Percentiles rank a stretch among this genome's conserved stretches.
Conservation (phyloP, 2,329 filamentous ascomycete genomes). For the Pseudocercospora vitis region DNA sequence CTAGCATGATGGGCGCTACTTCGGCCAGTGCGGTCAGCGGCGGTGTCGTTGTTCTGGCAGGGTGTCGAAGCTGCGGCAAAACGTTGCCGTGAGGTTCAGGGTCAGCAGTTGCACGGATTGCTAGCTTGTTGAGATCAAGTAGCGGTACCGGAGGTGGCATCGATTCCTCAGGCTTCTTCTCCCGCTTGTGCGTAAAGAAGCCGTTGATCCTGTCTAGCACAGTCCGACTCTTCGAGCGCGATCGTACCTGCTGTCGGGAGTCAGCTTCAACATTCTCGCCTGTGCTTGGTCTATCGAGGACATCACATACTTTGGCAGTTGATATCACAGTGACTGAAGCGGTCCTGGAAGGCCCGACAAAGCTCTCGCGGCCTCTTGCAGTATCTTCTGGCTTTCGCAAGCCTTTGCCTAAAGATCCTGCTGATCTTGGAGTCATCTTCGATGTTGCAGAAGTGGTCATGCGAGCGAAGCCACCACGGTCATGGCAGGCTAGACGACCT, state of each 20-base stretch:
- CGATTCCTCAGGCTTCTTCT: constrained; percentile 22
- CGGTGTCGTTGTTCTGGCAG: not conserved
- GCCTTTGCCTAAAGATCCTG: constrained; percentile 11
- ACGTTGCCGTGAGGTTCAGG: not conserved
- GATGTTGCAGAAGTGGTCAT: constrained; percentile 25
- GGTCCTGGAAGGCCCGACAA: not conserved
- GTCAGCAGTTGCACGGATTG: not conserved
- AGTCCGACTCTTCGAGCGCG: constrained; percentile 32
- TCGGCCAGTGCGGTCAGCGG: not conserved
- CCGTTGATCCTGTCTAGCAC: constrained; percentile 35
- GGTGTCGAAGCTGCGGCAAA: not conserved
- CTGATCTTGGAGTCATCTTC: constrained; percentile 23
- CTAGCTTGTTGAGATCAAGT: not conserved
- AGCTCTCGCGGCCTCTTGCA: constrained; percentile 18
- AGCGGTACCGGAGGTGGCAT: not conserved
- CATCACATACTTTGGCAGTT: not conserved
- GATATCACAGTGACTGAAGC: not conserved
- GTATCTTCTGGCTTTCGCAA: constrained; percentile 3
- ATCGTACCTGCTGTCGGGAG: constrained; percentile 19
- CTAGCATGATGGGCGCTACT: not conserved
- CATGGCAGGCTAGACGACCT: constrained; percentile 7
- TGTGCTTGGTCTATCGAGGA: not conserved
- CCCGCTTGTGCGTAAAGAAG: constrained; percentile 32
- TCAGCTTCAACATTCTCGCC: not conserved
- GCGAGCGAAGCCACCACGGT: constrained; percentile 22